phyloP scores from a whole-genome alignment of 495 filamentous ascomycete genomes.

The Daldinia decipiens region DNA sequence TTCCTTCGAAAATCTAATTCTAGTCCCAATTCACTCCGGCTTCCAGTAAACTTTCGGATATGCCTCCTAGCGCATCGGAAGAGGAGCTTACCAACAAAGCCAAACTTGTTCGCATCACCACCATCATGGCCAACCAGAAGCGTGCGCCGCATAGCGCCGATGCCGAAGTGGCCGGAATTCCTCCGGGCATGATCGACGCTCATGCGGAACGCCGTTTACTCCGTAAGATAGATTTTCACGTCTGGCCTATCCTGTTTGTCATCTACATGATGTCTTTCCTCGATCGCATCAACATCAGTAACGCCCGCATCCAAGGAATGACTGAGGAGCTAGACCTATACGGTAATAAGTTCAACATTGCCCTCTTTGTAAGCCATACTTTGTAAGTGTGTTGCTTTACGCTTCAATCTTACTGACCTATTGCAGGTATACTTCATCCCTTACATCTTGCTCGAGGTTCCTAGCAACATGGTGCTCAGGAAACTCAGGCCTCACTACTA shows the following conservation, averaged over 20 bases:
- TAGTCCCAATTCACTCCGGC: neutral
- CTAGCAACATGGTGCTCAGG: slow-evolving; percentile 65
- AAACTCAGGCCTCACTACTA: slow-evolving; percentile 62
- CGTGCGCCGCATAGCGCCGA: neutral
- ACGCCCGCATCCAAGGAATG: slow-evolving; percentile 70
- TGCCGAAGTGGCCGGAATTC: neutral
- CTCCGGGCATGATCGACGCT: slow-evolving; percentile 30
- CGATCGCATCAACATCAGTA: slow-evolving; percentile 70
- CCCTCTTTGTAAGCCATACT: slow-evolving; percentile 60
- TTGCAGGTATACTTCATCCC: slow-evolving; percentile 67
- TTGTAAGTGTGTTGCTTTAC: neutral
- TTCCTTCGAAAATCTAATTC: neutral
- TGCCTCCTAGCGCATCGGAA: slow-evolving; percentile 30
- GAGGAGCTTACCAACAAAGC: slow-evolving; percentile 20
- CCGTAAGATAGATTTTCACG: slow-evolving; percentile 51
- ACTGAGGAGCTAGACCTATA: slow-evolving; percentile 66
- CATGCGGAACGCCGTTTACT: slow-evolving; percentile 46
- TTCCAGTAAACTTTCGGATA: slow-evolving; percentile 12
- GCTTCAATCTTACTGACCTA: neutral
- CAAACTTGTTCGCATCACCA: slow-evolving; percentile 5
- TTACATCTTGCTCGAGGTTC: slow-evolving; percentile 71
- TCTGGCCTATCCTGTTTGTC: slow-evolving; percentile 56
- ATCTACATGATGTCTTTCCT: slow-evolving; percentile 59
- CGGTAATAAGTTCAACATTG: slow-evolving; percentile 68
- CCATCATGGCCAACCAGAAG: slow-evolving; percentile 22